Evolutionary conservation across 495 filamentous ascomycete genomes (phyloP), one percentile per base, ranked within the genome.

Genomic region (Hyaloscypha variabilis): DNA sequence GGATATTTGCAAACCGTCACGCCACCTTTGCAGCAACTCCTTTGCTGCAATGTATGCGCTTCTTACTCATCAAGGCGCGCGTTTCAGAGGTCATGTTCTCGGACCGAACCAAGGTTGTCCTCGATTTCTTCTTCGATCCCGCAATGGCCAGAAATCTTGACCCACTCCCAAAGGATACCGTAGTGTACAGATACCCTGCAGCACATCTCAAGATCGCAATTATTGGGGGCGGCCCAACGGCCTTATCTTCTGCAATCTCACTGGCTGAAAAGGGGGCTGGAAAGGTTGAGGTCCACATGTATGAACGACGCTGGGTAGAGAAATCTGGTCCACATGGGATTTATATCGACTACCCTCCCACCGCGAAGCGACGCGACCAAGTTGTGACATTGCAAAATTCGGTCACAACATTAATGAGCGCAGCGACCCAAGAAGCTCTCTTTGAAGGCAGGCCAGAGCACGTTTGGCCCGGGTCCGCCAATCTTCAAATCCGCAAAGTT

Each of bases 101-200:
- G 5, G 63, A 75, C 6, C 68, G 69, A 28, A 67, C 69, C 36
- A 64, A 69, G 13, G 34, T 65, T 29, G 69, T 76, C 6, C 57
- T 76, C 11, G 76, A 77, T 64, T 77, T 77, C 64, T 77, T 76
- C 64, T 77, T 77, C 60, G 76, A 77, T 56, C 76, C 76, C 49
- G 71, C 74, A 10, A 49, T 77, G 23, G 70, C 73, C 3, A 66
- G 76, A 19, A 76, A 77, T 49, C 51, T 73, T 3, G 60, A 66
- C 11, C 70, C 74, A 0, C 24, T 72, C 17, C 76, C 72, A 1
- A 55, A 59, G 11, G 74, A 69, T 31, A 69, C 72, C n/a, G 42
- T 71, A 4, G 65, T 74, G 10, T 75, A 74, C 63, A 63, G 55
- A 29, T 77, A 77, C 60, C 72, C 75, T 1, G 68, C 75, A 8